Base-by-base conservation (phyloP, 768 basidiomycete species). In the Naganishia vishniacii region DNA sequence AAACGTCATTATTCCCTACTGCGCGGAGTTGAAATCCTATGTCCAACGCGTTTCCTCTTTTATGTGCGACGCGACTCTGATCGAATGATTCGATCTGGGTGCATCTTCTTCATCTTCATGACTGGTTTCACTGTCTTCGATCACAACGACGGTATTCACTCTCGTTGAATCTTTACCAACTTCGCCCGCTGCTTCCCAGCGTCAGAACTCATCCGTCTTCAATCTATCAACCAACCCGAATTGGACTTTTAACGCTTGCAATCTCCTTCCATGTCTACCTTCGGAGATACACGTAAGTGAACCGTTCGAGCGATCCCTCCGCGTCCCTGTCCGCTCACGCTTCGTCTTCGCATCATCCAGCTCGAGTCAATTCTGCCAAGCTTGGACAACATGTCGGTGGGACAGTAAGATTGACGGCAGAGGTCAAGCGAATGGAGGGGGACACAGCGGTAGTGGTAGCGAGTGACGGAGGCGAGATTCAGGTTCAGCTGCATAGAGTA, bases 331-430 rank as follows among this genome's bases (percentile, higher is more conserved):
- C 20, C 9, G 3, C 20, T n/a, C n/a, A 16, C n/a, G 1, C n/a
- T 25, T 1, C 31, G 29, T 31, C 26, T 13, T 18, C 29, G 18
- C 44, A 2, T 44, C 41, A 11, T 47, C 23, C 78, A 59, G 81
- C 84, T 23, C 83, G 86, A 68, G 83, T 87, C 69, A 88, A 88
- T 72, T 81, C 83, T 26, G 81, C 82, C 0, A 82, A 82, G 64
- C 80, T 88, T 8, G 70, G 80, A 0, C 72, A 82, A 25, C 85
- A 82, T 65, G 61, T 80, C 2, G 83, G 83, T 2, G 81, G 82
- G 59, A 83, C 80, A 2, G 84, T 88, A 29, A 79, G 86, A 25
- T 68, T 89, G 23, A 78, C 84, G 1, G 85, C 84, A 67, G 86
- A 85, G 76, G 79, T 84, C 26, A 69, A 87, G 34, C 81, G 79